phyloP scores from a whole-genome alignment of 441 rosid genomes.

The Erodium moschatum region DNA sequence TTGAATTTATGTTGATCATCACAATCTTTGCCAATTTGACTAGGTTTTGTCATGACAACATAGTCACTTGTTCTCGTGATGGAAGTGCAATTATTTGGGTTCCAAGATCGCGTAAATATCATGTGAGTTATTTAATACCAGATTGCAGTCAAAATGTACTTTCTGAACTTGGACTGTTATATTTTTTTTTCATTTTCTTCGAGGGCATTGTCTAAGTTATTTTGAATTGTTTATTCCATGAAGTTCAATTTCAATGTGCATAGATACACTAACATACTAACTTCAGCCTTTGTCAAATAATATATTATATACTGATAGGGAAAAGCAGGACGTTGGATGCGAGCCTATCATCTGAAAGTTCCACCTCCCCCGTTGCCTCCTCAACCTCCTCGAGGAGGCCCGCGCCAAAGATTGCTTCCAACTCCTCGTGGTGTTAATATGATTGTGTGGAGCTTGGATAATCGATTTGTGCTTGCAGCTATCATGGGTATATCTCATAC shows the following conservation, averaged over 20 bases:
- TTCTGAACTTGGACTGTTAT: slow-evolving; percentile 17
- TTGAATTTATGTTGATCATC: slow-evolving; percentile 16
- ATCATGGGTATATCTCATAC: slow-evolving; percentile 69
- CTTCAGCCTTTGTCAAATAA: slow-evolving; percentile 15
- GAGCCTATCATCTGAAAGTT: slow-evolving; percentile 89
- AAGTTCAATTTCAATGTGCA: slow-evolving; percentile 19
- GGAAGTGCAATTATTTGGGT: slow-evolving; percentile 99
- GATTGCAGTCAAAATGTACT: slow-evolving; percentile 13
- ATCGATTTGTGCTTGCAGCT: slow-evolving; percentile 99
- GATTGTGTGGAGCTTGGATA: slow-evolving; percentile 97
- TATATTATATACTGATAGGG: slow-evolving; percentile 42
- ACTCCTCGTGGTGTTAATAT: slow-evolving; percentile 99
- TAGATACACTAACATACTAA: not conserved
- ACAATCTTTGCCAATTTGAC: slow-evolving; percentile 21
- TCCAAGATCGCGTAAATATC: slow-evolving; percentile 81
- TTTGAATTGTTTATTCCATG: slow-evolving; percentile 20
- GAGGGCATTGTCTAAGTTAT: slow-evolving; percentile 9
- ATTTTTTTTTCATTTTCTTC: slow-evolving; percentile 19
- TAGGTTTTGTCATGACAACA: slow-evolving; percentile 93
- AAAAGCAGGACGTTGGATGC: slow-evolving; percentile 81
- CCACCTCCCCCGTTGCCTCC: slow-evolving; percentile 99
- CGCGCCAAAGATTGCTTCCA: slow-evolving; percentile 95
- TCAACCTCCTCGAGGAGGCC: slow-evolving; percentile 97
- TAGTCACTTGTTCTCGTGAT: slow-evolving; percentile 98
- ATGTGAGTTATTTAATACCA: slow-evolving; percentile 41